These are phyloP conservation scores for Tetradesmus obliquus DNA, from an alignment of 139 green algal genomes.

Conservation along the genomic window DNA sequence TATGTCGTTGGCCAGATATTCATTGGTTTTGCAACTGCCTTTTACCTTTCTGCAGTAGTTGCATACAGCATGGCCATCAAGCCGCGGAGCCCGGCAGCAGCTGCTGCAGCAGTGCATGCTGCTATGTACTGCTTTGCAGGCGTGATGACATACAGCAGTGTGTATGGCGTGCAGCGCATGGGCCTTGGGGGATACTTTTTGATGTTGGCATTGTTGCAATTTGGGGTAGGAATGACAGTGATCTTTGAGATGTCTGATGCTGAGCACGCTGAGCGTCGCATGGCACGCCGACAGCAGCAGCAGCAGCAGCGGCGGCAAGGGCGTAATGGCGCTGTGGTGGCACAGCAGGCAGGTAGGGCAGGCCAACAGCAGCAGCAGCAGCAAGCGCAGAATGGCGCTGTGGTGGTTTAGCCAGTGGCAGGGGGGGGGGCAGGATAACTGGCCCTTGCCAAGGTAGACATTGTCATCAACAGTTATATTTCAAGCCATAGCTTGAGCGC, in stretches of 20 bases:
- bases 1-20: conserved; percentile 2
- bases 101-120: conserved; percentile 21
- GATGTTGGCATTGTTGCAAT: background rate
- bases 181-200: conserved; percentile 19
- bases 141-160: conserved; percentile 3
- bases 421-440: background rate
- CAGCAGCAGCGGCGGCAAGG: background rate
- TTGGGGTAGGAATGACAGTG: background rate
- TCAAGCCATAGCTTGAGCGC: no score
- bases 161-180: background rate
- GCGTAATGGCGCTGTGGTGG: background rate
- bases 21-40: conserved; percentile 1
- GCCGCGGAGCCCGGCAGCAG: conserved; percentile 13
- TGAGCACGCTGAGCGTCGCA: no score
- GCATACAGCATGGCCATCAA: conserved; percentile 33
- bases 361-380: background rate
- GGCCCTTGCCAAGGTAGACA: no score
- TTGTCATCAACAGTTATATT: no score
- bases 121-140: conserved; percentile 6
- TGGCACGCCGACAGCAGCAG: background rate
- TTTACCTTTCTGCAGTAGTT: conserved; percentile 2
- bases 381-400: no score
- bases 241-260: no score
- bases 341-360: background rate
- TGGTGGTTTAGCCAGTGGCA: no score